A percentile compares a stretch with the other conserved stretches of the same genome.
Evolutionary conservation across 164 flowering plant species (phyloP).

Genomic region (Sextonia rubra): DNA sequence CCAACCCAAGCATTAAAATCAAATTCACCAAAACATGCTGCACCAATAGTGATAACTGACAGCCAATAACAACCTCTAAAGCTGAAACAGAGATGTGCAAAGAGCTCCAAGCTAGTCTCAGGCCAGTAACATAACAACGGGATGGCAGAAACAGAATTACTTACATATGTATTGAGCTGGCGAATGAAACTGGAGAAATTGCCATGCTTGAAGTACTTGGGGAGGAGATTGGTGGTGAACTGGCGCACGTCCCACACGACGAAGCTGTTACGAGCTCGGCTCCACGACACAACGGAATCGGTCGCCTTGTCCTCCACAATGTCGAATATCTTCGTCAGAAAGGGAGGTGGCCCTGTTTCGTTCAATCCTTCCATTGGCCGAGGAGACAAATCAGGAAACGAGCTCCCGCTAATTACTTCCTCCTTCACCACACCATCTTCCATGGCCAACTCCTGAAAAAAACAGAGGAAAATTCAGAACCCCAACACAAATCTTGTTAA

Average conservation of each 20-base stretch:
- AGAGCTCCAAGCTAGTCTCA: background rate
- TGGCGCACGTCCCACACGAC: slow-evolving; percentile 55
- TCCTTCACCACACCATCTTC: slow-evolving; percentile 1
- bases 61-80: background rate
- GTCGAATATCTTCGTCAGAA: slow-evolving; percentile 58
- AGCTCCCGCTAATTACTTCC: background rate
- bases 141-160: slow-evolving; percentile 11
- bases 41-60: background rate
- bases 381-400: slow-evolving; percentile 7
- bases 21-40: background rate
- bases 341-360: slow-evolving; percentile 61
- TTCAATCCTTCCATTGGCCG: slow-evolving; percentile 47
- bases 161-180: slow-evolving; percentile 73
- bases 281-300: slow-evolving; percentile 58
- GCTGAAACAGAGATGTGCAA: background rate
- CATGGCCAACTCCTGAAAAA: background rate
- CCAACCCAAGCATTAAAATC: background rate
- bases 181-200: slow-evolving; percentile 77
- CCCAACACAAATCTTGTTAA: too few species aligned
- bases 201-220: slow-evolving; percentile 64
- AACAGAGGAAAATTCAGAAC: background rate
- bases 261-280: slow-evolving; percentile 36
- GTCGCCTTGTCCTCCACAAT: slow-evolving; percentile 69
- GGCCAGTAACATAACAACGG: background rate
- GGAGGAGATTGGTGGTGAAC: slow-evolving; percentile 46